Conservation (phyloP, 1,139 yeast species). For the Taphrina communis region DNA sequence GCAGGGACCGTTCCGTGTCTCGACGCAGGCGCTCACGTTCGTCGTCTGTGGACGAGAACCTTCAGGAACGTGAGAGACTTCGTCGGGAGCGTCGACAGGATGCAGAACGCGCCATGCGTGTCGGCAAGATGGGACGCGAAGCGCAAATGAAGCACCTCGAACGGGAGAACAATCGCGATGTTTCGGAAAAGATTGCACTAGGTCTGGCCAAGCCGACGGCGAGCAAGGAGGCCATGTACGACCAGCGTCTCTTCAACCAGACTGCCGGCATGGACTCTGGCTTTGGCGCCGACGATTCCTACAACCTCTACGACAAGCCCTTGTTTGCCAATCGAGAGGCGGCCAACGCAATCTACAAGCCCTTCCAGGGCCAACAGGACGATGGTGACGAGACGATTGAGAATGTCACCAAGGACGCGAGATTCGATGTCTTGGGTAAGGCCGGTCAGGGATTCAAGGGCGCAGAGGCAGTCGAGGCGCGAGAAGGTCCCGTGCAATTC, state of each 20-base stretch:
- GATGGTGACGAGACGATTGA: constrained; percentile 51
- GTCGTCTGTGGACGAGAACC: constrained; percentile 44
- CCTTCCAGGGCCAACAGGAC: constrained; percentile 48
- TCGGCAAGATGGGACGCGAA: constrained; percentile 58
- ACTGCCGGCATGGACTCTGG: constrained; percentile 46
- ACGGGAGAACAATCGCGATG: constrained; percentile 58
- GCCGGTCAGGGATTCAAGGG: constrained; percentile 49
- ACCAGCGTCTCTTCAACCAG: constrained; percentile 61
- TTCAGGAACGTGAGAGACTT: constrained; percentile 53
- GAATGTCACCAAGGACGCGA: constrained; percentile 51
- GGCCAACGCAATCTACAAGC: constrained; percentile 59
- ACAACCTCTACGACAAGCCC: constrained; percentile 63
- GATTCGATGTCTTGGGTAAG: constrained; percentile 52
- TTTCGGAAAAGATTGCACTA: constrained; percentile 62
- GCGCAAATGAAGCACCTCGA: constrained; percentile 57
- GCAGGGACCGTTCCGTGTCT: constrained; percentile 9
- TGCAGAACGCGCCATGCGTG: constrained; percentile 58
- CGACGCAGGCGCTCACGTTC: constrained; percentile 35
- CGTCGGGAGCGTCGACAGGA: constrained; percentile 57
- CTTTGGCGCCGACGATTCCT: constrained; percentile 55
- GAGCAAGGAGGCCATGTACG: constrained; percentile 58
- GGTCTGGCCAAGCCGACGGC: constrained; percentile 58
- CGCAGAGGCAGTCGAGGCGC: constrained; percentile 45
- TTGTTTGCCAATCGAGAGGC: constrained; percentile 62
- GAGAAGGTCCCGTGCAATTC: constrained; percentile 61